Base-by-base conservation (phyloP, 257 asterid species). In the Linaria vulgaris region DNA sequence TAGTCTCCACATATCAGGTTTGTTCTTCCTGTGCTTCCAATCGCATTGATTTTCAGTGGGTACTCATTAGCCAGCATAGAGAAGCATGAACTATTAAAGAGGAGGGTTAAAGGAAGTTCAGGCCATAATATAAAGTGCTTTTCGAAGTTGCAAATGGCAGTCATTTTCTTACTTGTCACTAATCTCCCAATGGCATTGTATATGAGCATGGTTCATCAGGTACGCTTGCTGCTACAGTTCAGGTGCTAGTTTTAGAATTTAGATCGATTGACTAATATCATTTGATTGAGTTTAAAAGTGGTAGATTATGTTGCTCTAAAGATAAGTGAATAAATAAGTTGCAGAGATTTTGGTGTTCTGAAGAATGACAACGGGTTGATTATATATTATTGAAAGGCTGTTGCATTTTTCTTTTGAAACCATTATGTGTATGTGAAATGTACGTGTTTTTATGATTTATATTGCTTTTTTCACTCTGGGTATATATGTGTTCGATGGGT, bases 141-240 rank as follows among this genome's bases (percentile, higher is more conserved):
- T 53, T 22, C 64, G 12, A 85, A 76, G 79, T 73, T 77, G 77
- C 78, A 63, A 56, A 22, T 80, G 65, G 80, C 84, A 12, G 64
- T 84, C 25, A 14, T 74, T 25, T 82, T 94, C 77, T 79, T 94
- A 58, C 82, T 88, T 12, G 67, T 74, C 12, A 94, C 95, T 72
- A 94, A 94, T 80, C 52, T 94, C 48, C 99, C 96, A 17, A 84
- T 90, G 97, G 95, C 97, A 6, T 72, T 94, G 31, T 94, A 90
- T 64, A 94, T 87, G 97, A 87, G 95, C 66, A 66, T 79, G 88
- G 81, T 87, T 76, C 99, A 94, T 82, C 99, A 90, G 99, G 99
- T 87, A 82, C 44, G n/a, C 46, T 45, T 49, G 24, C 59, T 67
- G 47, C 37, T 24, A 37, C n/a, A 39, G n/a, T 17, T 71, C 21